Base-by-base conservation (phyloP, 345 rosid species). In the Cardamine occulta region DNA sequence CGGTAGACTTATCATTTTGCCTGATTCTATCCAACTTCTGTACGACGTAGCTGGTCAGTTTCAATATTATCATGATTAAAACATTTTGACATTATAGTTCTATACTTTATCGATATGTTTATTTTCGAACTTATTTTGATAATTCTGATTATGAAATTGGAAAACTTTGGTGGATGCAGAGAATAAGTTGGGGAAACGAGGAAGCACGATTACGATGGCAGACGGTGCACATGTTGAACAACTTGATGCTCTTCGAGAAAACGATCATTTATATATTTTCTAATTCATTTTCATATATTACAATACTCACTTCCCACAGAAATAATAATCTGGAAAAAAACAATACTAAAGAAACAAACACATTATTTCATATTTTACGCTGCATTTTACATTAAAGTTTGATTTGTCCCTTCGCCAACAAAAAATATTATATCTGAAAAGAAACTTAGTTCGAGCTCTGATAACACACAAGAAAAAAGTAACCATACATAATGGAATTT, bases 171-270 rank as follows among this genome's bases (percentile, higher is more conserved):
- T 74, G 83, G 61, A 54, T 80, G 83, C 88, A 90, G 97, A 88
- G 83, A 86, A 70, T 69, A 90, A 89, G 86, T 84, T 92, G 34
- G 88, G 89, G 79, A 87, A 83, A 80, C 75, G 82, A 79, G 96
- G 92, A 75, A 84, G 83, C 82, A 85, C 63, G 65, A 85, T 91
- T 80, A 85, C 85, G 32, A 82, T 90, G 93, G 85, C 84, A 47
- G 90, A 92, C 79, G 97, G 97, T 32, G 84, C 91, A 35, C 71
- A 81, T 75, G 93, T 95, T 66, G 97, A 92, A 80, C 92, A 95
- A 21, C 35, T 92, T 39, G 80, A 78, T 83, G 91, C 85, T 68
- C 66, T 90, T 55, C 80, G 99, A 84, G 96, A 95, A 59, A 81
- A 89, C 24, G 97, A 89, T 76, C 96, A 85, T 74, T 76, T 95